Base-by-base conservation (phyloP, 2,329 filamentous ascomycete species). In the Claviceps sp. region DNA sequence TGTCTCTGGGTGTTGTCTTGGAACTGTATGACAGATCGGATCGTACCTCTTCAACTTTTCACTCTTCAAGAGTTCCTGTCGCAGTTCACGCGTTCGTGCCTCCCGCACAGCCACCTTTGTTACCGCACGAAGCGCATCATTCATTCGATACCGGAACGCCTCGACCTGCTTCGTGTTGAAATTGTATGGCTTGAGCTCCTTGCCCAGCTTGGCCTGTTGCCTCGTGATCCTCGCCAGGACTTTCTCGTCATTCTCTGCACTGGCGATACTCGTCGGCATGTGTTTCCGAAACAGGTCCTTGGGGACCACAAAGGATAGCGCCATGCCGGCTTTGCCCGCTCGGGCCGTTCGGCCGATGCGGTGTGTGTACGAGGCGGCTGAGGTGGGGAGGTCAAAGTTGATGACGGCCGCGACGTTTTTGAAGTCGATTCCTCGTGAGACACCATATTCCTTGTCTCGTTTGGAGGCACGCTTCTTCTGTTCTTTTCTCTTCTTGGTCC, bases 91-190 rank as follows among this genome's bases (percentile, higher is more conserved):
- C 9, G 88, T 86, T 48, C 93, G 80, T 2, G 93, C 91, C 71
- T 96, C 90, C 57, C 91, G 85, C 45, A 98, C 81, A 0, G 91
- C 86, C 26, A 95, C 85, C 53, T 86, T 82, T 9, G 93, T 98
- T 2, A 98, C 89, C 0, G 89, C 85, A 56, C 90, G 81, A 42
- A 98, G 73, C 0, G 91, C 93, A 65, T 97, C 93, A 50, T 88
- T 86, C 80, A 95, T 88, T 58, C 93, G 85, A 69, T 98, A 98
- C 20, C 91, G 79, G 73, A 98, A 97, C 3, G 87, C 86, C 58
- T 96, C 89, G 22, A 98, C 82, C 62, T 94, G 88, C 64, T 85
- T 82, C 84, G 94, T 94, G 69, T 96, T 90, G 64, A 98, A 96
- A 60, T 85, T 82, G 71, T 95, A 98, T 11, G 89, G 87, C 64